phyloP scores from a whole-genome alignment of 345 rosid genomes.

The Eucalyptus sp. region DNA sequence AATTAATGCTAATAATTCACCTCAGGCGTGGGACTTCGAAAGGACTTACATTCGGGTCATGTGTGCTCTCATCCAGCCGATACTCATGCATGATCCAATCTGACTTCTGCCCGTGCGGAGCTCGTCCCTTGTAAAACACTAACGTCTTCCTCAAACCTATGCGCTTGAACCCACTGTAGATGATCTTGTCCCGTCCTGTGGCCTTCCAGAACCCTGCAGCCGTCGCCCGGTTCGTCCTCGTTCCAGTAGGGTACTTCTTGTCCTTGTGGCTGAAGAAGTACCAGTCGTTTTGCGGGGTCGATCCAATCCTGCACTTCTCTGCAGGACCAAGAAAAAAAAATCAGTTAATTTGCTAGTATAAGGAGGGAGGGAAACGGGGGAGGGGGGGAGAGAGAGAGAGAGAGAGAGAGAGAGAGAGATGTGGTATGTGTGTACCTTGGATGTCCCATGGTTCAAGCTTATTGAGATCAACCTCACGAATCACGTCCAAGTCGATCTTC shows the following conservation, averaged over 20 bases:
- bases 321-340: not conserved
- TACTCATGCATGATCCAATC: constrained; percentile 99
- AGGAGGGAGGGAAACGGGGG: not conserved
- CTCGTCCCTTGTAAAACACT: constrained; percentile 86
- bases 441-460: constrained; percentile 99
- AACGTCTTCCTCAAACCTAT: constrained; percentile 91
- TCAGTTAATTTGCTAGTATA: not conserved
- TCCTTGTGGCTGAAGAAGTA: constrained; percentile 98
- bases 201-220: constrained; percentile 97
- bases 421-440: constrained; percentile 36
- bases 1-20: not conserved
- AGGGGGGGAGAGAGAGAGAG: not conserved
- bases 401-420: not conserved
- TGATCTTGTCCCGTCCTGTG: constrained; percentile 93
- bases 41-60: not conserved
- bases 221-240: constrained; percentile 89
- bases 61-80: constrained; percentile 61
- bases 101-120: constrained; percentile 93
- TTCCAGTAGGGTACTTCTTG: constrained; percentile 93
- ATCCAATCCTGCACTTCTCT: constrained; percentile 93
- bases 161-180: constrained; percentile 50
- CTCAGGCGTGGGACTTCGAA: not conserved
- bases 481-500: constrained; percentile 89
- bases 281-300: constrained; percentile 95
- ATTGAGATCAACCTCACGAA: constrained; percentile 95